A percentile compares a stretch with the other conserved stretches of the same genome.
phyloP scores from a whole-genome alignment of 1,139 yeast species.

The Blastobotrys buckinghamii region DNA sequence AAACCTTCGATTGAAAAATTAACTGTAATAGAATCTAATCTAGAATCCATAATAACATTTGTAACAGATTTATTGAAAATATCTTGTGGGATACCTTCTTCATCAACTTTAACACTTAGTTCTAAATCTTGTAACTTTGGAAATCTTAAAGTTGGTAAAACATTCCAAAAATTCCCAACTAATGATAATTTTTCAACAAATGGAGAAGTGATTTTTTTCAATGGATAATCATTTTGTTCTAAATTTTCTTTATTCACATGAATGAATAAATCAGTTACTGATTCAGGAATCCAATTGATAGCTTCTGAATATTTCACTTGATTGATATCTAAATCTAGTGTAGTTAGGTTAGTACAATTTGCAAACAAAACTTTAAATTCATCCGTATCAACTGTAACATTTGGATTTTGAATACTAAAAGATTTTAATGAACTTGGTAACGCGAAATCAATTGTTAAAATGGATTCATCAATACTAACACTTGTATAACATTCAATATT shows the following conservation, averaged over 20 bases:
- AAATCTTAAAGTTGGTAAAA: constrained; percentile 9
- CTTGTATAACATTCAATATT: constrained; percentile 8
- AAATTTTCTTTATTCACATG: constrained; percentile 1
- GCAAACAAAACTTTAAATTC: constrained; percentile 6
- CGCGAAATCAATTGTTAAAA: constrained; percentile 3
- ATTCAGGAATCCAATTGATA: constrained; percentile 8
- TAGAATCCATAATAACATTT: constrained; percentile 3
- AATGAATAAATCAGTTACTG: constrained; percentile 9
- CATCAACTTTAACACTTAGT: constrained; percentile 8
- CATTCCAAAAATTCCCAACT: constrained; percentile 11
- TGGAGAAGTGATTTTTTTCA: constrained; percentile 7
- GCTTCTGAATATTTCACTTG: constrained; percentile 8
- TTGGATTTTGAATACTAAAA: constrained; percentile 7
- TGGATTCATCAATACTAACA: constrained; percentile 2
- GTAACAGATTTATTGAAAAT: constrained; percentile 2
- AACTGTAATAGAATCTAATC: constrained; percentile 3
- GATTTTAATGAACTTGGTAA: constrained; percentile 9
- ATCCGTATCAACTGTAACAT: constrained; percentile 7
- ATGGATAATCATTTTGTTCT: not conserved
- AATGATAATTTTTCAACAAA: constrained; percentile 10
- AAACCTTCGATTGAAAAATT: constrained; percentile 9
- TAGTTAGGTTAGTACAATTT: constrained; percentile 2
- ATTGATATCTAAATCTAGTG: constrained; percentile 9
- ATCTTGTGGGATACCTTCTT: constrained; percentile 11
- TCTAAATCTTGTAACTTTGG: constrained; percentile 6